Percentiles rank a stretch among this genome's conserved stretches.
Evolutionary conservation across 768 basidiomycete genomes (phyloP).

Genomic region (Leucocoprinus sp.): DNA sequence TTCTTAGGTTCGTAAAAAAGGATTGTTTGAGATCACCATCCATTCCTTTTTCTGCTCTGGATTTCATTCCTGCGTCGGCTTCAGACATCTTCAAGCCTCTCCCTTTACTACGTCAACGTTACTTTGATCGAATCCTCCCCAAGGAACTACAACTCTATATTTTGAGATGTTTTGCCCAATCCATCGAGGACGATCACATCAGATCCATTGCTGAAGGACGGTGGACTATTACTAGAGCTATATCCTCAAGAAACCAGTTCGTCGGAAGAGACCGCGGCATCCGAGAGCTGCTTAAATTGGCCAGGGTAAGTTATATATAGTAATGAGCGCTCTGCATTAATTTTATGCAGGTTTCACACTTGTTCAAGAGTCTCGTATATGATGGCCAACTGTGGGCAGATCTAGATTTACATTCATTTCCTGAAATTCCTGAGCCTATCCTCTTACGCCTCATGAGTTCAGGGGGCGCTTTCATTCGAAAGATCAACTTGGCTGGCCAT

Average conservation of each 20-base stretch:
- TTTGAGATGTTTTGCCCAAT: constrained; percentile 42
- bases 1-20: constrained; percentile 33
- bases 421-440: constrained; percentile 41
- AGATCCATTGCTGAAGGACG: constrained; percentile 33
- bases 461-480: constrained; percentile 58
- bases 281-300: constrained; percentile 70
- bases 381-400: constrained; percentile 84
- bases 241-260: constrained; percentile 59
- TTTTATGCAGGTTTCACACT: constrained; percentile 55
- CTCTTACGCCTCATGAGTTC: constrained; percentile 43
- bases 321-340: constrained; percentile 5
- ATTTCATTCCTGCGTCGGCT: constrained; percentile 43
- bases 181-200: constrained; percentile 54
- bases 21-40: constrained; percentile 60
- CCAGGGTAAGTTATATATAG: constrained; percentile 48
- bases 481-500: constrained; percentile 60
- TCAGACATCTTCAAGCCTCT: constrained; percentile 47
- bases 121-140: constrained; percentile 67
- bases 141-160: constrained; percentile 61
- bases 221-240: constrained; percentile 58
- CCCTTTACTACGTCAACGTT: constrained; percentile 38
- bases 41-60: constrained; percentile 51
- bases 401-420: constrained; percentile 57
- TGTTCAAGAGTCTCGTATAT: constrained; percentile 67
- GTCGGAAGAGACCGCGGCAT: constrained; percentile 67